Conservation (phyloP, 805 yeast species). For the Wickerhamiella kurtzmanii region DNA sequence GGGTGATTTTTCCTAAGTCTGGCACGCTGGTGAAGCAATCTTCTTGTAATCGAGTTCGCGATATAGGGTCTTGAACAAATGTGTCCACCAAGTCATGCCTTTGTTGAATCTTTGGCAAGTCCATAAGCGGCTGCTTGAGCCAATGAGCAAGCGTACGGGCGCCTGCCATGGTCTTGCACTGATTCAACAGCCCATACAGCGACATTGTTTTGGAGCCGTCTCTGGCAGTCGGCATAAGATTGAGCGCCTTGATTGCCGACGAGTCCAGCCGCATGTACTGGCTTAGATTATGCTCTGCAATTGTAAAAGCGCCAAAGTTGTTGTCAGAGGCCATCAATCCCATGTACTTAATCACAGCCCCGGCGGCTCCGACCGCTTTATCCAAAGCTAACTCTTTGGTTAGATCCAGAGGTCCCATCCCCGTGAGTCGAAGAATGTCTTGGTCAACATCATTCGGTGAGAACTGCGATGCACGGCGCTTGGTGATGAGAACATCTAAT, state of each 20-base stretch:
- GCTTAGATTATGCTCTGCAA: conserved; percentile 57
- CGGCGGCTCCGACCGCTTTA: conserved; percentile 46
- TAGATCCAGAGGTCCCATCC: conserved; percentile 29
- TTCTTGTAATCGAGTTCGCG: conserved; percentile 52
- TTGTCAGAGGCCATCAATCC: conserved; percentile 45
- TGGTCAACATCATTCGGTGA: conserved; percentile 38
- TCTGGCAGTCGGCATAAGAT: conserved; percentile 55
- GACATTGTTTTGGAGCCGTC: conserved; percentile 42
- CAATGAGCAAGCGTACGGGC: conserved; percentile 77
- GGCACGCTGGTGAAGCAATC: conserved; percentile 60
- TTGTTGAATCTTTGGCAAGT: conserved; percentile 40
- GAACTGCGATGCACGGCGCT: conserved; percentile 44
- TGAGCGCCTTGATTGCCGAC: conserved; percentile 77
- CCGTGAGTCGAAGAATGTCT: conserved; percentile 61
- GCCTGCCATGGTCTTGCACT: conserved; percentile 85
- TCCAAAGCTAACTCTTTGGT: conserved; percentile 33
- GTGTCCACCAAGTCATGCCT: conserved; percentile 68
- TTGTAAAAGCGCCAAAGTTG: conserved; percentile 36
- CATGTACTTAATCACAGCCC: conserved; percentile 58
- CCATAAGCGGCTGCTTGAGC: conserved; percentile 89
- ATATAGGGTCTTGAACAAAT: conserved; percentile 43
- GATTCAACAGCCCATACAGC: conserved; percentile 70
- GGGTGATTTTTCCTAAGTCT: conserved; percentile 62
- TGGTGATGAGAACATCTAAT: conserved; percentile 61
- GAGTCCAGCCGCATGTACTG: conserved; percentile 83